These are phyloP conservation scores for Stemphylium beticola DNA, from an alignment of 2,329 filamentous ascomycete species.

Conservation along the genomic window DNA sequence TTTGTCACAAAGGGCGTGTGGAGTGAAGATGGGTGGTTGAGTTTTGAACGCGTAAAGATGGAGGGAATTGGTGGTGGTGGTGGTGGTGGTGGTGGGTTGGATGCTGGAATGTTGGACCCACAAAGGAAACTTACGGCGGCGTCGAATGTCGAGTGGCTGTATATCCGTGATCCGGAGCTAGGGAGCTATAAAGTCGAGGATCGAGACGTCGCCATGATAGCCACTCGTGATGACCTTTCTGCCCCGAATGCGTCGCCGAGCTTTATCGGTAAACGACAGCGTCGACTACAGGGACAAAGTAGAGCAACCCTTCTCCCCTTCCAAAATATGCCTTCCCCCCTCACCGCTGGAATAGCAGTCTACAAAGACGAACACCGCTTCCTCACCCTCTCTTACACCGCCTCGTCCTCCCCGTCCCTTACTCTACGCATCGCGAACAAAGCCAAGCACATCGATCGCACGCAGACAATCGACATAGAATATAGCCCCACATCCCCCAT, in stretches of 20 bases:
- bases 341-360: constrained; percentile 10
- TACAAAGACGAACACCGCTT: constrained; percentile 31
- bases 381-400: constrained; percentile 9
- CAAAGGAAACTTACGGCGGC: constrained; percentile 1
- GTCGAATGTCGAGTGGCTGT: constrained; percentile 4
- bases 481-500: neutral
- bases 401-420: neutral
- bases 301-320: neutral
- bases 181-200: constrained; percentile 3
- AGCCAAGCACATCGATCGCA: constrained; percentile 8
- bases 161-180: constrained; percentile 12
- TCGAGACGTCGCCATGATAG: neutral
- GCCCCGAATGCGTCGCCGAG: constrained; percentile 14
- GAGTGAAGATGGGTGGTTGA: constrained; percentile 17
- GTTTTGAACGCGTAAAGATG: constrained; percentile 12
- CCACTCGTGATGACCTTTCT: constrained; percentile 8
- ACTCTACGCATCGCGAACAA: constrained; percentile 15
- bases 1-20: constrained; percentile 15
- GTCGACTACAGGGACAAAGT: constrained; percentile 12
- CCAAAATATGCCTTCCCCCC: neutral
- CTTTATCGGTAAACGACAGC: constrained; percentile 22
- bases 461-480: neutral
- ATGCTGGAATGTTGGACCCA: neutral
- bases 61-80: neutral
- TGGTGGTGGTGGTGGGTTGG: too few relatives aligned